A percentile compares a stretch with the other conserved stretches of the same genome.
Conservation (phyloP, 768 basidiomycete genomes). For the Lepiota subincarnata region DNA sequence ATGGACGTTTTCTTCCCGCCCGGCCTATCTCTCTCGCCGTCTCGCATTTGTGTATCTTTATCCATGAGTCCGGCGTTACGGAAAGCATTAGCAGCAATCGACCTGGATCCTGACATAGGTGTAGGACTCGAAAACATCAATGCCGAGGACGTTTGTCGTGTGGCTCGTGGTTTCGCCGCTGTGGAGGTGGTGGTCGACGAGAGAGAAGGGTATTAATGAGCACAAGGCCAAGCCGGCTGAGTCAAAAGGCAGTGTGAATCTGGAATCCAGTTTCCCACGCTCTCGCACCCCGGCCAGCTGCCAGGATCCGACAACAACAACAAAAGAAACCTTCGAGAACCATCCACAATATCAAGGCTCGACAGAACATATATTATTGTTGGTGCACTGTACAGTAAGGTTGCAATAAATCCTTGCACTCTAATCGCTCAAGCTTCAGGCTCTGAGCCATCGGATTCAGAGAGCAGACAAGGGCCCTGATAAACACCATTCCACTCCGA, state of each 20-base stretch:
- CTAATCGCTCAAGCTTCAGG: conserved; percentile 3
- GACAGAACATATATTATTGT: not conserved
- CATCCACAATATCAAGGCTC: too few relatives aligned
- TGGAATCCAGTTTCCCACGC: conserved; percentile 21
- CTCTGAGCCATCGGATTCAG: conserved; percentile 19
- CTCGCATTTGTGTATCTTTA: conserved; percentile 72
- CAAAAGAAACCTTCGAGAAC: not conserved
- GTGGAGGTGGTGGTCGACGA: conserved; percentile 10
- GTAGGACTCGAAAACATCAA: conserved; percentile 60
- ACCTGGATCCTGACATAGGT: conserved; percentile 52
- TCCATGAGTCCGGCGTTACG: conserved; percentile 74
- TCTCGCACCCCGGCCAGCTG: conserved; percentile 3
- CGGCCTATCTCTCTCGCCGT: conserved; percentile 55
- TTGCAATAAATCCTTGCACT: not conserved
- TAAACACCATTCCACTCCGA: conserved; percentile 26
- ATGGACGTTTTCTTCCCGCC: conserved; percentile 69
- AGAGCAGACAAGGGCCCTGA: conserved; percentile 30
- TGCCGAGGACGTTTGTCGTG: not conserved
- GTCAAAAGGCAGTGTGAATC: conserved; percentile 28
- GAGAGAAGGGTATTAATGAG: conserved; percentile 13
- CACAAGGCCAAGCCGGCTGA: conserved; percentile 22
- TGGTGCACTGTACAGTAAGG: not conserved
- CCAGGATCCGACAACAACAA: not conserved
- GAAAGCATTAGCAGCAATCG: conserved; percentile 58
- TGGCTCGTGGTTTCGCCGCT: not conserved